Conservation (phyloP, 1,139 yeast genomes). For the Saccharomyces hybrid region DNA sequence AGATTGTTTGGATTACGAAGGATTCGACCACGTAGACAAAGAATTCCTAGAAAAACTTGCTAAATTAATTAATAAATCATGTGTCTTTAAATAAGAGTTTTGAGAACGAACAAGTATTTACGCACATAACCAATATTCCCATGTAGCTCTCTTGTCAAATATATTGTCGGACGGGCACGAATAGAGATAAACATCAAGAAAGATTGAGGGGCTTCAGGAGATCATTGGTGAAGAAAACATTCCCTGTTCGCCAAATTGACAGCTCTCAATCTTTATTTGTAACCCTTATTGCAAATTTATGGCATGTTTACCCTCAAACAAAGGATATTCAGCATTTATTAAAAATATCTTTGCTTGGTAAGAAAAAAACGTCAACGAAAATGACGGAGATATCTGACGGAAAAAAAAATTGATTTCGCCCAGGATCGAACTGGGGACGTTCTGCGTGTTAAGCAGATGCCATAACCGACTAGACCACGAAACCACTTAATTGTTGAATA, state of each 20-base stretch:
- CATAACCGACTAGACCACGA: slow-evolving; percentile 98
- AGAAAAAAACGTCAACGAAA: no score
- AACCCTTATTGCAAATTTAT: neutral
- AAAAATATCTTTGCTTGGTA: neutral
- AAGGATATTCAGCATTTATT: neutral
- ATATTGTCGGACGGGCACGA: neutral
- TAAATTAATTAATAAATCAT: slow-evolving; percentile 38
- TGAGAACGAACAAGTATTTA: neutral
- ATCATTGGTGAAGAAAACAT: neutral
- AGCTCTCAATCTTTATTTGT: neutral
- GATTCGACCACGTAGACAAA: slow-evolving; percentile 60
- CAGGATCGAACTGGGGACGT: slow-evolving; percentile 99
- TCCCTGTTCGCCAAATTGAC: neutral
- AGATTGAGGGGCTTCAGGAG: neutral
- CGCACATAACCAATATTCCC: no score
- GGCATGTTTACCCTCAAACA: neutral
- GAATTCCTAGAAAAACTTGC: slow-evolving; percentile 55
- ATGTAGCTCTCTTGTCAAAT: neutral
- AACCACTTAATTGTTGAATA: slow-evolving; percentile 32
- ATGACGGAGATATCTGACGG: no score
- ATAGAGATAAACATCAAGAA: neutral
- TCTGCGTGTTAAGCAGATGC: slow-evolving; percentile 99
- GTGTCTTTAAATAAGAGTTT: slow-evolving; percentile 8
- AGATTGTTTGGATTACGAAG: slow-evolving; percentile 59
- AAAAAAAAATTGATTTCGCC: slow-evolving; percentile 64